Conservation (phyloP, 2,329 filamentous ascomycete species). For the Aspergillus nomiae region DNA sequence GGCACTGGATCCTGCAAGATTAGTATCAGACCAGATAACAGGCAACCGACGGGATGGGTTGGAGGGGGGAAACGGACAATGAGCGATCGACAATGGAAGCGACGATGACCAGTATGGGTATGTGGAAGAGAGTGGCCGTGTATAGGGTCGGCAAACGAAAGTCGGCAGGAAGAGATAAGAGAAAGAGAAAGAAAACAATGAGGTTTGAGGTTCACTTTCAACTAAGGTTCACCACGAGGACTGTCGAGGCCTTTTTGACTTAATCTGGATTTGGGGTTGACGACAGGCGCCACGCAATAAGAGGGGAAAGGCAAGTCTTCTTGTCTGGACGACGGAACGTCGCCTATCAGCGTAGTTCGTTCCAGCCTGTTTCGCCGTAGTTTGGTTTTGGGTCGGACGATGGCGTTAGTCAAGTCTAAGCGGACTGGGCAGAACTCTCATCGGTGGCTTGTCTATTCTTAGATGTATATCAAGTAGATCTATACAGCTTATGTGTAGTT, state of each 20-base stretch:
- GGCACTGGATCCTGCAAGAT: neutral
- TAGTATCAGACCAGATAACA: neutral
- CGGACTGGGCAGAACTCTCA: neutral
- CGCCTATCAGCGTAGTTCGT: slow-evolving; percentile 18
- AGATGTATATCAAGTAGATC: slow-evolving; percentile 3
- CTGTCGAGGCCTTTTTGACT: slow-evolving; percentile 21
- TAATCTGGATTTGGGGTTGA: slow-evolving; percentile 20
- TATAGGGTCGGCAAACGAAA: slow-evolving; percentile 4
- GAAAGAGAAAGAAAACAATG: slow-evolving; percentile 4
- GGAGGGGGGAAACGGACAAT: neutral
- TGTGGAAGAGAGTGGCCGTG: neutral
- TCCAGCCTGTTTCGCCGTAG: neutral
- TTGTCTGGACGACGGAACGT: slow-evolving; percentile 14
- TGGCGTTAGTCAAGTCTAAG: slow-evolving; percentile 8
- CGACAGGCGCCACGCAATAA: slow-evolving; percentile 33
- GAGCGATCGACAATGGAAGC: neutral
- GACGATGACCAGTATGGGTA: neutral
- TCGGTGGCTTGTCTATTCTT: neutral
- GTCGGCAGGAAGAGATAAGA: neutral
- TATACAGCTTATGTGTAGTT: neutral
- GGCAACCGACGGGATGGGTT: neutral
- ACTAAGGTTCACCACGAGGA: slow-evolving; percentile 9
- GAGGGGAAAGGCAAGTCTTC: slow-evolving; percentile 10
- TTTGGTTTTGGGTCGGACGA: slow-evolving; percentile 13
- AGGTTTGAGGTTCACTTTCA: neutral